phyloP scores from a whole-genome alignment of 106 monocot genomes.

The Allium cepa region DNA sequence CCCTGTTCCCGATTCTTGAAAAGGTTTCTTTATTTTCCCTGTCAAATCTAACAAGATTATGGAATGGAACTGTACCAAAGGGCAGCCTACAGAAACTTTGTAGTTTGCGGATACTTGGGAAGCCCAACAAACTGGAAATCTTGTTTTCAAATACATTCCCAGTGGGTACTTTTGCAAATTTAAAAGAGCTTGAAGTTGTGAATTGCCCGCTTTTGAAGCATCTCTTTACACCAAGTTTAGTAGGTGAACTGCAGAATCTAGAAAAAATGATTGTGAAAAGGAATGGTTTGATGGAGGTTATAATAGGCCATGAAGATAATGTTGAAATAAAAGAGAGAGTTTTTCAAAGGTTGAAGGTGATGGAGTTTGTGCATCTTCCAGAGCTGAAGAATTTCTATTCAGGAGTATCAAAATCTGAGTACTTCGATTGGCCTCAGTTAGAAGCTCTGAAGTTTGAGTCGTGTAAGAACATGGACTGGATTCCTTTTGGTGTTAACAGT shows the following conservation, averaged over 20 bases:
- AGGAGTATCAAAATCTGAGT: too few relatives aligned
- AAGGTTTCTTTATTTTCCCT: background rate
- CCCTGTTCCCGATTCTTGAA: background rate
- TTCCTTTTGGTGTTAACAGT: slow-evolving; percentile 12
- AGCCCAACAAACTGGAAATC: too few relatives aligned
- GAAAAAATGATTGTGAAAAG: background rate
- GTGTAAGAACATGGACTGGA: slow-evolving; percentile 7
- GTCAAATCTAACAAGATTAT: background rate
- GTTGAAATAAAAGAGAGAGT: too few relatives aligned
- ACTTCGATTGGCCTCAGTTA: too few relatives aligned
- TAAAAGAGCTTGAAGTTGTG: slow-evolving; percentile 11
- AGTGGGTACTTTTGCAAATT: slow-evolving; percentile 7
- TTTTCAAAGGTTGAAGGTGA: too few relatives aligned
- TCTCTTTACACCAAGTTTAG: slow-evolving; percentile 16
- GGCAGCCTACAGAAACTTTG: background rate
- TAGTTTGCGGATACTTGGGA: too few relatives aligned
- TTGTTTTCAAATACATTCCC: too few relatives aligned
- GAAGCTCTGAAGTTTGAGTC: slow-evolving; percentile 8
- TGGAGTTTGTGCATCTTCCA: too few relatives aligned
- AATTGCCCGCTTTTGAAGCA: slow-evolving; percentile 3
- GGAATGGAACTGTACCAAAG: background rate
- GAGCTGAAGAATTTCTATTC: too few relatives aligned
- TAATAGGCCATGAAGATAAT: too few relatives aligned
- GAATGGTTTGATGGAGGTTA: too few relatives aligned
- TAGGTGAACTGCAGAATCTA: slow-evolving; percentile 2